Conservation (phyloP, 2,329 filamentous ascomycete species). For the Ophidiomyces ophidiicola region DNA sequence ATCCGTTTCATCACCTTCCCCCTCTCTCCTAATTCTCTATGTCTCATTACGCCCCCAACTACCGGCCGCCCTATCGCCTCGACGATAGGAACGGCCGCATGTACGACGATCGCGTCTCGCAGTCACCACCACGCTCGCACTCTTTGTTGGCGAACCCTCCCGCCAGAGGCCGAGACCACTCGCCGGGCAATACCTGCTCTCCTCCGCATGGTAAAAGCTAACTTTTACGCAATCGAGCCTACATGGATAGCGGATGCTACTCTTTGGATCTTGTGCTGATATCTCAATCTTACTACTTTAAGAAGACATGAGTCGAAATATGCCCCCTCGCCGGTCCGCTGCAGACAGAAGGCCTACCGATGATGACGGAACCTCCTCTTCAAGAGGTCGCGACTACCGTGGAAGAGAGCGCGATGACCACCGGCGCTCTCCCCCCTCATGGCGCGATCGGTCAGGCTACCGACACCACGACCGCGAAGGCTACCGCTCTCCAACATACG, state of each 20-base stretch:
- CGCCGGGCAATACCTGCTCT: conserved; percentile 34
- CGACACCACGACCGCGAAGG: conserved; percentile 37
- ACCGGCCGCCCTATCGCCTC: conserved; percentile 21
- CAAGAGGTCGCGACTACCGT: conserved; percentile 23
- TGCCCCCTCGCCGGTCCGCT: conserved; percentile 27
- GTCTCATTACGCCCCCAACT: conserved; percentile 21
- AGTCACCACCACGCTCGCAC: conserved; percentile 30
- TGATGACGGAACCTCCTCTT: conserved; percentile 24
- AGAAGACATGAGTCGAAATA: conserved; percentile 28
- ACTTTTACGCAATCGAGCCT: conserved; percentile 17
- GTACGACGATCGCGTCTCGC: conserved; percentile 35
- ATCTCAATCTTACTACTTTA: conserved; percentile 17
- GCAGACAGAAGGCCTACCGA: conserved; percentile 25
- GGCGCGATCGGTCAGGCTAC: conserved; percentile 29
- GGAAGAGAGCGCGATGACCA: conserved; percentile 28
- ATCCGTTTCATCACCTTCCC: neutral
- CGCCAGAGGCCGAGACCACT: conserved; percentile 19
- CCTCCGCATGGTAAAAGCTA: conserved; percentile 35
- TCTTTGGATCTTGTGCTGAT: conserved; percentile 29
- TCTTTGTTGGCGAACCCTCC: conserved; percentile 11
- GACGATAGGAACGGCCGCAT: conserved; percentile 34
- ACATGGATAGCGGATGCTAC: conserved; percentile 16
- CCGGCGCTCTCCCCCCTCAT: conserved; percentile 25
- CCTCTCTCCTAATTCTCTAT: conserved; percentile 14
- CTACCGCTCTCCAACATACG: conserved; percentile 32